phyloP scores from a whole-genome alignment of 106 monocot genomes.

The Dioscorea alata region DNA sequence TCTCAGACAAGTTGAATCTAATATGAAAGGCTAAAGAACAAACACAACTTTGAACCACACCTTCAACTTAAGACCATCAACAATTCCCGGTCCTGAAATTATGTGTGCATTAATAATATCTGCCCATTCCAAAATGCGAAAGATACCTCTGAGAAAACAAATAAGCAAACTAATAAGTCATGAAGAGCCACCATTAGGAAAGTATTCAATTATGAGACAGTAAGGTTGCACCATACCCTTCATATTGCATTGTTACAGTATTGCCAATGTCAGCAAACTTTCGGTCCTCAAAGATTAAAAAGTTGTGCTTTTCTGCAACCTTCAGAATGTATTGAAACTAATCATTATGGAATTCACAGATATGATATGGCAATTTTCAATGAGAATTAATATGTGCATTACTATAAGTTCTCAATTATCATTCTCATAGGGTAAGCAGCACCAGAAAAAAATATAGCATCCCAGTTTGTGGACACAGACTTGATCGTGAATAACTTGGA shows the following conservation, averaged over 20 bases:
- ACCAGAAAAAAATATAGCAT: too few species aligned
- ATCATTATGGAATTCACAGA: too few species aligned
- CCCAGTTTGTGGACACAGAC: too few species aligned
- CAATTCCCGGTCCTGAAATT: constrained; percentile 95
- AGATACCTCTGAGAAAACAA: constrained; percentile 65
- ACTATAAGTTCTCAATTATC: too few species aligned
- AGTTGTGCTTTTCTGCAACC: constrained; percentile 95
- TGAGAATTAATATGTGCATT: too few species aligned
- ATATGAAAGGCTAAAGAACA: not conserved
- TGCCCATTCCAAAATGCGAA: constrained; percentile 95
- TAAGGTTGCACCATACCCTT: constrained; percentile 51
- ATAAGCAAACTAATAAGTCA: not conserved
- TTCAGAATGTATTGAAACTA: constrained; percentile 15
- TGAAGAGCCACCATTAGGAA: not conserved
- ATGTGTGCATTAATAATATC: constrained; percentile 98
- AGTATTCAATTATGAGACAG: not conserved
- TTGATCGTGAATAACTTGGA: too few species aligned
- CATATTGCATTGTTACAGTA: constrained; percentile 99
- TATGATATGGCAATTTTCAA: too few species aligned
- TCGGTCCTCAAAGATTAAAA: constrained; percentile 96
- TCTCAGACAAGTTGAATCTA: not conserved
- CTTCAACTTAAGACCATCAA: constrained; percentile 94
- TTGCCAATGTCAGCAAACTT: constrained; percentile 99
- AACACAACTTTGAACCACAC: constrained; percentile 16
- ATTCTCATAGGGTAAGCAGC: too few species aligned